Evolutionary conservation across 768 basidiomycete genomes (phyloP), one percentile per base, ranked within the genome.

Genomic region (Macrolepiota dolichaula): DNA sequence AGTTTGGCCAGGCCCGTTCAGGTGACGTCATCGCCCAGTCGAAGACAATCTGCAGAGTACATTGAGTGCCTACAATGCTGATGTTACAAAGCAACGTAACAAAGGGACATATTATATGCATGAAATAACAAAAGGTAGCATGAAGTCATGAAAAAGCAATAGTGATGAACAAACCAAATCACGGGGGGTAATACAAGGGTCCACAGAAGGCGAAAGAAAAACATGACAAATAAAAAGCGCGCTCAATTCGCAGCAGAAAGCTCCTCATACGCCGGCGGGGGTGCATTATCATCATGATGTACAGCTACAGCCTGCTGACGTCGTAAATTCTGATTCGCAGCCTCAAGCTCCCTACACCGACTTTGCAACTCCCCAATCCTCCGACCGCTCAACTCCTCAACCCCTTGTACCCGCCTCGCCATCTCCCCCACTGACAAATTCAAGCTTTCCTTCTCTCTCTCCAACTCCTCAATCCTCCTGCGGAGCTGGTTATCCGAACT

Each of bases 191-290:
- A n/a, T n/a, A n/a, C n/a, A n/a, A n/a, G n/a, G n/a, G n/a, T n/a
- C n/a, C n/a, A n/a, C n/a, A n/a, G n/a, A n/a, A n/a, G n/a, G n/a
- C n/a, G n/a, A n/a, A n/a, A n/a, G 29, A 7, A 32, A 32, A 32
- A 3, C 29, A 32, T 32, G 7, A 32, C 29, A 32, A 32, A 32
- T n/a, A n/a, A n/a, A n/a, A n/a, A n/a, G n/a, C n/a, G 29, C 29
- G 24, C 25, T 55, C 36, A 64, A 29, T 22, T 13, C 25, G n/a
- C n/a, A 59, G 62, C 56, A 46, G 68, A 68, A 7, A 64, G 35
- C 61, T 72, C 74, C 42, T 75, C 73, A 62, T 76, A 76, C 7
- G 75, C 69, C 0, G 75, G 75, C 3, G 75, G 75, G 15, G 74
- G 73, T 32, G 72, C 63, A 24, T 62, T 70, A 7, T 66, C 62